Evolutionary conservation across 2,329 filamentous ascomycete genomes (phyloP), one percentile per base, ranked within the genome.

Genomic region (Trichophyton mentagrophytes): DNA sequence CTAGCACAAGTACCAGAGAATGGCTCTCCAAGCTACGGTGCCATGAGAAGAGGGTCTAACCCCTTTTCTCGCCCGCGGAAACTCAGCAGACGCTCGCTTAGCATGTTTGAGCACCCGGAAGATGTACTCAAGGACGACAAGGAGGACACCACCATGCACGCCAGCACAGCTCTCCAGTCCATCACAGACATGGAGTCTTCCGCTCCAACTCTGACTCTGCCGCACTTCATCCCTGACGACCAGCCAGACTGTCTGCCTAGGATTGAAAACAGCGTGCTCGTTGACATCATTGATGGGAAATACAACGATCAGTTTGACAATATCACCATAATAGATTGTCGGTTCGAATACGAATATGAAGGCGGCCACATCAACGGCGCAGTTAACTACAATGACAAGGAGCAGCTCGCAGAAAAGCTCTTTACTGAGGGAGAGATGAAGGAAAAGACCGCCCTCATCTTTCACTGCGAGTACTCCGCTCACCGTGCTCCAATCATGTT

Each of bases 401-500:
- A 99, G 69, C 77, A 88, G 63, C 80, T 99, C 62, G 85, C 90
- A 7, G 79, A 80, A 60, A 85, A 91, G 66, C 82, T 99, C 57
- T 96, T 99, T 73, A 77, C 84, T 61, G 67, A 72, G 33, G 80
- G 78, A 22, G 80, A 81, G 17, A 83, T 86, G 68, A 77, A 82
- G 55, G 82, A 86, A 57, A 87, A 85, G 66, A 93, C 90, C 0
- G 80, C 96, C 9, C 76, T 99, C 64, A 85, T 99, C 66, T 89
- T 99, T 68, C 93, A 99, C 77, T 99, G 93, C 82, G 93, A 99
- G 76, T 99, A 97, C 76, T 97, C 93, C 38, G 92, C 90, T 44
- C 92, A 97, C 73, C 89, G 93, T 64, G 93, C 93, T 53, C 93
- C 93, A 55, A 86, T 96, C 65, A 97, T 97, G 88, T 80, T 73